These are phyloP conservation scores for Hanseniaspora taiwanica DNA, from an alignment of 805 yeast species.

Conservation along the genomic window DNA sequence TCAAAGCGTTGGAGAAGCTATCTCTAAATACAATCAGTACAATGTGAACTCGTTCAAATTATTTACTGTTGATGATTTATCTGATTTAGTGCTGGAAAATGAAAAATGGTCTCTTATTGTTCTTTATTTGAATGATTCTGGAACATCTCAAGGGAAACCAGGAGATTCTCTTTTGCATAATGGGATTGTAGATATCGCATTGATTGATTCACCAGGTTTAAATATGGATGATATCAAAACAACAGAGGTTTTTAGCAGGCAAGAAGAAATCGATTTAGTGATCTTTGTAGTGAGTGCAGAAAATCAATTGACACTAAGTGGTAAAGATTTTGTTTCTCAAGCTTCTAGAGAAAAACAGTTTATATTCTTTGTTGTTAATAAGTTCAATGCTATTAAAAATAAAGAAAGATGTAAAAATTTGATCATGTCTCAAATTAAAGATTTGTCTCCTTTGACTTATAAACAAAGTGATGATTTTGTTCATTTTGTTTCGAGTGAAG, in stretches of 20 bases:
- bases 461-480: conserved; percentile 84
- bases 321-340: conserved; percentile 80
- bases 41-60: conserved; percentile 57
- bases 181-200: conserved; percentile 82
- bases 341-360: conserved; percentile 87
- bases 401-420: conserved; percentile 64
- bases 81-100: conserved; percentile 57
- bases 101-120: conserved; percentile 62
- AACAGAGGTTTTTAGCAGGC: conserved; percentile 86
- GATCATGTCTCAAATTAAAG: conserved; percentile 75
- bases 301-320: conserved; percentile 87
- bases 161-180: conserved; percentile 65
- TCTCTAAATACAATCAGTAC: conserved; percentile 28
- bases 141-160: conserved; percentile 25
- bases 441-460: conserved; percentile 78
- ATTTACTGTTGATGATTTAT: conserved; percentile 41
- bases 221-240: conserved; percentile 90
- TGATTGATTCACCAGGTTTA: conserved; percentile 95
- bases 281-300: conserved; percentile 95
- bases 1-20: conserved; percentile 6
- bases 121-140: conserved; percentile 61
- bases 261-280: conserved; percentile 92
- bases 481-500: conserved; percentile 71
- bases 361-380: conserved; percentile 87
- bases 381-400: conserved; percentile 76